Evolutionary conservation across 2,329 filamentous ascomycete species (phyloP).

Genomic region (Coniochaeta sp.): DNA sequence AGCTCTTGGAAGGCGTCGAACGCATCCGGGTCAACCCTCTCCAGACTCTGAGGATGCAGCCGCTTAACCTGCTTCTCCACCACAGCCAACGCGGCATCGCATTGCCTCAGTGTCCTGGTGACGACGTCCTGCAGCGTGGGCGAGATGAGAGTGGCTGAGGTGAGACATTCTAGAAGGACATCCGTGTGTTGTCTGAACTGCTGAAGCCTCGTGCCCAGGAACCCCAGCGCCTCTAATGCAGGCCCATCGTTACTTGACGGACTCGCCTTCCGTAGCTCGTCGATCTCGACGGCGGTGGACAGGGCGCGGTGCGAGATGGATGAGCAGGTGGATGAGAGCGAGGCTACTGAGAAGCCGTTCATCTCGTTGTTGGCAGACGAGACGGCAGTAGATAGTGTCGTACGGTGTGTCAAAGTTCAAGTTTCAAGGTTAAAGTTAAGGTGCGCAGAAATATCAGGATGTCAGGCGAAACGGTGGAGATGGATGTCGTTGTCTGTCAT

Average conservation of each 20-base stretch:
- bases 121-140: slow-evolving; percentile 20
- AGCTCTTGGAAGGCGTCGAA: slow-evolving; percentile 17
- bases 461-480: neutral
- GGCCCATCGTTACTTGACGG: slow-evolving; percentile 6
- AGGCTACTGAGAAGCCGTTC: slow-evolving; percentile 27
- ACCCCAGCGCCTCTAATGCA: slow-evolving; percentile 13
- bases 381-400: too few relatives aligned
- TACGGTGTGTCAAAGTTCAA: too few relatives aligned
- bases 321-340: slow-evolving; percentile 22
- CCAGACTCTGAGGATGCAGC: slow-evolving; percentile 18
- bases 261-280: slow-evolving; percentile 15
- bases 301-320: slow-evolving; percentile 22
- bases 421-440: neutral
- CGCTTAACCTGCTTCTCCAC: slow-evolving; percentile 27
- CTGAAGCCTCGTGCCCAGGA: slow-evolving; percentile 16
- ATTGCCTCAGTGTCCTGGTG: slow-evolving; percentile 18
- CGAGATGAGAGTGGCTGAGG: slow-evolving; percentile 19
- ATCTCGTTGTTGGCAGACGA: slow-evolving; percentile 11
- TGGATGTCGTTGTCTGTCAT: too few relatives aligned
- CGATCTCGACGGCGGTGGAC: slow-evolving; percentile 22
- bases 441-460: neutral
- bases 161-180: slow-evolving; percentile 19
- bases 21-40: slow-evolving; percentile 17
- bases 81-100: slow-evolving; percentile 20
- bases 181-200: slow-evolving; percentile 17